Percentiles rank a stretch among this genome's conserved stretches.
These are phyloP conservation scores for bread wheat (Triticum aestivum) DNA, from an alignment of 176 grass and related monocot species.

Conservation along the genomic window DNA sequence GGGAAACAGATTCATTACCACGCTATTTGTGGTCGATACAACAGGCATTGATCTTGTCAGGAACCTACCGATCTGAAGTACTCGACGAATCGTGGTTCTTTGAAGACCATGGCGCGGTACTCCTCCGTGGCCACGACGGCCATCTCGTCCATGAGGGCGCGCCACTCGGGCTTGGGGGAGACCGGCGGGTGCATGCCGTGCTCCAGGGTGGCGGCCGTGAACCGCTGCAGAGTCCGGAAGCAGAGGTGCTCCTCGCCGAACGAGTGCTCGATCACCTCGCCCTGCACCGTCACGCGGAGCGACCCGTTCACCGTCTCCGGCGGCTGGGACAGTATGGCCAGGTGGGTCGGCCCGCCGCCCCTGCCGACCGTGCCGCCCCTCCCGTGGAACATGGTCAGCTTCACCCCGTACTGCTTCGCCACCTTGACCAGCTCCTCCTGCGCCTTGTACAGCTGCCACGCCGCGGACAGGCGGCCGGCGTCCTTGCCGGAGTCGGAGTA, in stretches of 20 bases:
- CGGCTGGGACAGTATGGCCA: constrained; percentile 91
- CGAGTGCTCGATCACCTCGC: constrained; percentile 82
- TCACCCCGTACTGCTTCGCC: constrained; percentile 60
- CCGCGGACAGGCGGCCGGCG: constrained; percentile 75
- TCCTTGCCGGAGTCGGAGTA: constrained; percentile 98
- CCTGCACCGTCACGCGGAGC: constrained; percentile 82
- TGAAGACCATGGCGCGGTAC: constrained; percentile 66
- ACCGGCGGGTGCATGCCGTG: constrained; percentile 85
- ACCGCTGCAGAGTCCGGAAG: constrained; percentile 79
- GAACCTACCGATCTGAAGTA: constrained; percentile 75
- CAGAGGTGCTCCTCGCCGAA: constrained; percentile 86
- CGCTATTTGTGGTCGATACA: too few species aligned
- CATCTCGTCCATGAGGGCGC: constrained; percentile 73
- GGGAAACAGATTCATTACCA: neutral
- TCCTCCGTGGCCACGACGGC: constrained; percentile 69
- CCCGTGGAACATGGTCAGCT: constrained; percentile 88
- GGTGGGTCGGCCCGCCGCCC: constrained; percentile 76
- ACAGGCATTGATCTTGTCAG: neutral
- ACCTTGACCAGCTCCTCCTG: constrained; percentile 71
- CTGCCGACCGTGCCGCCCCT: constrained; percentile 79
- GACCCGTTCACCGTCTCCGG: constrained; percentile 82
- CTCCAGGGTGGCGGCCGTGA: constrained; percentile 82
- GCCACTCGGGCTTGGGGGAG: constrained; percentile 80
- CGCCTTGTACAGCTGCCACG: constrained; percentile 79
- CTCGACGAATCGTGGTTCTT: constrained; percentile 67